These are phyloP conservation scores for Cetraspora pellucida DNA, from an alignment of 192 early-diverging fungal genomes.

Conservation along the genomic window DNA sequence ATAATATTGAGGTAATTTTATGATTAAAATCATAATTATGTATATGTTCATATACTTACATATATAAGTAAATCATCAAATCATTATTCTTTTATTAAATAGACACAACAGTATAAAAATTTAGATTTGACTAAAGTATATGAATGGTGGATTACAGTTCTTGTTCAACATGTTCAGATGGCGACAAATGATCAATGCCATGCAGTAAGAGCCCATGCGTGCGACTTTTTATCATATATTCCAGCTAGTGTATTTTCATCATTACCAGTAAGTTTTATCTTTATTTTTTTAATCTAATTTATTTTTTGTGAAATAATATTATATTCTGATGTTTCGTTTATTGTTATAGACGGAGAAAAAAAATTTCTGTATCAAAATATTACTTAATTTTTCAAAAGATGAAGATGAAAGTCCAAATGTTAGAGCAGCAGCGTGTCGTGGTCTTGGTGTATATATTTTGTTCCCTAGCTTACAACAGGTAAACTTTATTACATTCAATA, in stretches of 20 bases:
- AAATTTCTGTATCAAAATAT: constrained; percentile 40
- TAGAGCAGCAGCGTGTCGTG: constrained; percentile 63
- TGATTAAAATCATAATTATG: not conserved
- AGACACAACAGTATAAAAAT: not conserved
- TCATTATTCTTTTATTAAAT: not conserved
- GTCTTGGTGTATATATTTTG: constrained; percentile 66
- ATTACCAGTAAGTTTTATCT: constrained; percentile 42
- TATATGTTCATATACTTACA: not conserved
- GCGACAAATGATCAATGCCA: constrained; percentile 41
- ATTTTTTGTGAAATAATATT: not conserved
- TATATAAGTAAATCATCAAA: constrained; percentile 6
- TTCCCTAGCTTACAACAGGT: constrained; percentile 59
- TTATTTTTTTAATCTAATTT: not conserved
- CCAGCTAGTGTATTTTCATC: constrained; percentile 43
- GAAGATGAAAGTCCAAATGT: constrained; percentile 61
- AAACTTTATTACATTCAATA: constrained; percentile 18
- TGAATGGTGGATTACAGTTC: constrained; percentile 47
- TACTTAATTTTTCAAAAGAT: constrained; percentile 53
- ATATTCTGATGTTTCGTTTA: not conserved
- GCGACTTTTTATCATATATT: constrained; percentile 54
- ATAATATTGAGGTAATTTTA: not conserved
- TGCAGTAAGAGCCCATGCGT: constrained; percentile 45
- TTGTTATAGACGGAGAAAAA: constrained; percentile 3
- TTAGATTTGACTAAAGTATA: not conserved
- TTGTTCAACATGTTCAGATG: constrained; percentile 50